Evolutionary conservation across 495 filamentous ascomycete genomes (phyloP).

Genomic region (Neurospora sp.): DNA sequence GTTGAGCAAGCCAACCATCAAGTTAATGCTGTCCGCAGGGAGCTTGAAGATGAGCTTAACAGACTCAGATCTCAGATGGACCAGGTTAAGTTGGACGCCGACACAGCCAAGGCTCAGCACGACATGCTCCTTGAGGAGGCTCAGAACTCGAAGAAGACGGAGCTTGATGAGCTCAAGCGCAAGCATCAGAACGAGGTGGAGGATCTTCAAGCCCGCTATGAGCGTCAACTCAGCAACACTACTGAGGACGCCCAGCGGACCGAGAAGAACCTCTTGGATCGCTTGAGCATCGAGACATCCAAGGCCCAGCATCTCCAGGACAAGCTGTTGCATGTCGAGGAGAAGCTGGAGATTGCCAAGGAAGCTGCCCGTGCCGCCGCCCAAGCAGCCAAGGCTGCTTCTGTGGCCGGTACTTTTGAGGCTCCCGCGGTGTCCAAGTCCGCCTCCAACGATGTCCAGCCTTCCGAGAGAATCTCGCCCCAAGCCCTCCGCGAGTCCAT

Average conservation of each 20-base stretch:
- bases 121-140: constrained; percentile 73
- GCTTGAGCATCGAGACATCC: constrained; percentile 64
- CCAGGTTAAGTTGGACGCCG: constrained; percentile 58
- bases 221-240: constrained; percentile 58
- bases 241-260: constrained; percentile 61
- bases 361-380: constrained; percentile 82
- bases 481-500: constrained; percentile 94
- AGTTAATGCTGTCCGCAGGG: constrained; percentile 65
- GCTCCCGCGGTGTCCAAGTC: constrained; percentile 9
- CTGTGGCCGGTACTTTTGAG: constrained; percentile 35
- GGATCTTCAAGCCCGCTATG: constrained; percentile 56
- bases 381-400: constrained; percentile 61
- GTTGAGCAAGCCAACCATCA: constrained; percentile 72
- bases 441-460: constrained; percentile 36
- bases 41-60: constrained; percentile 63
- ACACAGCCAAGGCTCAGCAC: constrained; percentile 60
- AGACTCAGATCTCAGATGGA: constrained; percentile 62
- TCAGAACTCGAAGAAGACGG: constrained; percentile 48
- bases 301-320: constrained; percentile 75
- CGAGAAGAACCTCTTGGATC: constrained; percentile 58
- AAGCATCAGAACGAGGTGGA: constrained; percentile 66
- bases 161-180: constrained; percentile 55
- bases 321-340: constrained; percentile 65
- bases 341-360: constrained; percentile 82
- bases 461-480: constrained; percentile 79